These are phyloP conservation scores for Warburgia ugandensis DNA, from an alignment of 164 flowering plant species.

Conservation along the genomic window DNA sequence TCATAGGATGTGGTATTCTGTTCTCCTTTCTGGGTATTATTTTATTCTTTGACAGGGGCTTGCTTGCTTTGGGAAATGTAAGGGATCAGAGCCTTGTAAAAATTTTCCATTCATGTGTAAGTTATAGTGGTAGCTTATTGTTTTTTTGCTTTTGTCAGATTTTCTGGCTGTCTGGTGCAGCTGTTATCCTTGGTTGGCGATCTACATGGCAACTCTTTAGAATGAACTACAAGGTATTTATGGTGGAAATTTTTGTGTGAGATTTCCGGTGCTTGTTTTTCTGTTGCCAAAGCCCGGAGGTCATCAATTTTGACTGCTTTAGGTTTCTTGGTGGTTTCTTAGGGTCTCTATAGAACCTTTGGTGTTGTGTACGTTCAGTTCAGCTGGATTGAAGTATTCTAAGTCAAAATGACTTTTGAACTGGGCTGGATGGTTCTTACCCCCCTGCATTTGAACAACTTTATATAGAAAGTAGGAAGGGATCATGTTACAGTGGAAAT, in stretches of 20 bases:
- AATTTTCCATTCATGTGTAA: neutral
- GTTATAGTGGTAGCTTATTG: neutral
- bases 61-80: slow-evolving; percentile 86
- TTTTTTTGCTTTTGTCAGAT: slow-evolving; percentile 30
- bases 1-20: slow-evolving; percentile 67
- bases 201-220: slow-evolving; percentile 58
- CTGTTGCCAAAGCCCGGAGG: neutral
- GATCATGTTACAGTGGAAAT: neutral
- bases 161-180: slow-evolving; percentile 51
- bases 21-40: slow-evolving; percentile 68
- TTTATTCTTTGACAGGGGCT: slow-evolving; percentile 81
- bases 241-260: neutral
- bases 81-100: slow-evolving; percentile 15
- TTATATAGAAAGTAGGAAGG: neutral
- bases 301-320: neutral
- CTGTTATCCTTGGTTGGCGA: slow-evolving; percentile 59
- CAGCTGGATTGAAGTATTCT: neutral
- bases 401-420: too few relatives aligned
- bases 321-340: neutral
- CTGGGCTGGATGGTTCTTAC: neutral
- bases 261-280: neutral
- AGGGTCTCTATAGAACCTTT: neutral
- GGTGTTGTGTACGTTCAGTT: neutral
- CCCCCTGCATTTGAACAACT: neutral
- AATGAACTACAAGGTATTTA: slow-evolving; percentile 56